These are phyloP conservation scores for Boletus insuetus DNA, from an alignment of 768 basidiomycete species.

Conservation along the genomic window DNA sequence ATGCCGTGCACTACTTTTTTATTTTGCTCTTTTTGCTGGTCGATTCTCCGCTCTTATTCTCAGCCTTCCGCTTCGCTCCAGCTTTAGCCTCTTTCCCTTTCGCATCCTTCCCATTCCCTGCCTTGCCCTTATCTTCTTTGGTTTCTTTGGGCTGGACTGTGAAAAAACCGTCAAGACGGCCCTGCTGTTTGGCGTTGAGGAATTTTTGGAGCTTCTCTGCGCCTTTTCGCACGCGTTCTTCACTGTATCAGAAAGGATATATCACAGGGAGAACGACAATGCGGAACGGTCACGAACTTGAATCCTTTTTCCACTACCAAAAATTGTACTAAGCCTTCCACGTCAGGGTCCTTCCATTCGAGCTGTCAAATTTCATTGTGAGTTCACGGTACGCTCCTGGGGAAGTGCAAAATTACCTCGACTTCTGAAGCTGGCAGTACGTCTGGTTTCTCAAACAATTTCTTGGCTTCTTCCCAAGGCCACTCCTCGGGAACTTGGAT, in stretches of 20 bases:
- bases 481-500: slow-evolving; percentile 88
- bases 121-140: slow-evolving; percentile 47
- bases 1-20: slow-evolving; percentile 31
- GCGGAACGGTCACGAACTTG: slow-evolving; percentile 52
- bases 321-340: slow-evolving; percentile 92
- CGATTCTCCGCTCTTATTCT: slow-evolving; percentile 33
- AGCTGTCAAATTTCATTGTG: slow-evolving; percentile 46
- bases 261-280: not conserved
- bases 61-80: slow-evolving; percentile 27
- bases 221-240: slow-evolving; percentile 94
- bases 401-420: slow-evolving; percentile 52
- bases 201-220: slow-evolving; percentile 90
- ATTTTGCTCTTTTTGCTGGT: slow-evolving; percentile 41
- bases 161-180: slow-evolving; percentile 95
- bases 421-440: slow-evolving; percentile 83
- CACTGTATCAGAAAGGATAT: slow-evolving; percentile 45
- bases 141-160: slow-evolving; percentile 61
- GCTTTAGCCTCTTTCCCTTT: slow-evolving; percentile 16
- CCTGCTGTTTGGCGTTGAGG: slow-evolving; percentile 90
- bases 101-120: slow-evolving; percentile 27
- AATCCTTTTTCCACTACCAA: slow-evolving; percentile 95
- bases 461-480: slow-evolving; percentile 96
- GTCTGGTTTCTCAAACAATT: slow-evolving; percentile 86
- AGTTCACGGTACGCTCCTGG: not conserved
- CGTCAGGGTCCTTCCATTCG: slow-evolving; percentile 91